These are phyloP conservation scores for Hydrangea macrophylla DNA, from an alignment of 148 eudicot species.

Conservation along the genomic window DNA sequence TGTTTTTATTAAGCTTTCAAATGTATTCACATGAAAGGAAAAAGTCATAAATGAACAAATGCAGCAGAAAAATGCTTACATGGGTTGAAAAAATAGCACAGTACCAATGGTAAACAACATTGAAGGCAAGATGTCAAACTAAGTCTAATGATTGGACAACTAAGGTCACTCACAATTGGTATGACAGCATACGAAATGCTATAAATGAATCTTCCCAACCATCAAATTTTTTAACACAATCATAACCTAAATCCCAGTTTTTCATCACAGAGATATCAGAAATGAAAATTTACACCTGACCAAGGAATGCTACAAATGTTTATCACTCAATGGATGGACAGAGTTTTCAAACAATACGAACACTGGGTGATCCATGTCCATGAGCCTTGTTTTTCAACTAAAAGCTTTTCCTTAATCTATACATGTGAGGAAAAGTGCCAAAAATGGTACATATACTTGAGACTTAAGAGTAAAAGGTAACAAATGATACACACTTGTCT, in stretches of 20 bases:
- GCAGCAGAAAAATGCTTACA: too few relatives aligned
- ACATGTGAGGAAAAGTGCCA: neutral
- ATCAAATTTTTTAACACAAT: neutral
- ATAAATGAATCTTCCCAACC: neutral
- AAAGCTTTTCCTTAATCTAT: too few relatives aligned
- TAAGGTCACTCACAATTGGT: too few relatives aligned
- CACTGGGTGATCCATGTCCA: neutral
- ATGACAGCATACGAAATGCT: neutral
- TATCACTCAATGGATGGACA: neutral
- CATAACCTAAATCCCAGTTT: neutral
- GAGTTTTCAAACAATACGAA: neutral
- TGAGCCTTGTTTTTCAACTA: too few relatives aligned
- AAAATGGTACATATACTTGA: neutral
- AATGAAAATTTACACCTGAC: neutral
- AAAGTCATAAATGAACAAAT: neutral
- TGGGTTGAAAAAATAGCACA: too few relatives aligned
- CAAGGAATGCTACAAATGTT: neutral
- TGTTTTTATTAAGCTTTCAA: neutral
- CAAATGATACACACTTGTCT: neutral
- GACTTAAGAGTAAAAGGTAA: neutral
- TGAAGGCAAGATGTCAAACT: too few relatives aligned
- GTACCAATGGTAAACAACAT: too few relatives aligned
- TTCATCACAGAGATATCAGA: neutral
- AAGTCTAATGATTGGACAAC: too few relatives aligned
- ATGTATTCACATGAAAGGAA: neutral